These are phyloP conservation scores for Arxiozyma heterogenica DNA, from an alignment of 1,139 yeast species.

Conservation along the genomic window DNA sequence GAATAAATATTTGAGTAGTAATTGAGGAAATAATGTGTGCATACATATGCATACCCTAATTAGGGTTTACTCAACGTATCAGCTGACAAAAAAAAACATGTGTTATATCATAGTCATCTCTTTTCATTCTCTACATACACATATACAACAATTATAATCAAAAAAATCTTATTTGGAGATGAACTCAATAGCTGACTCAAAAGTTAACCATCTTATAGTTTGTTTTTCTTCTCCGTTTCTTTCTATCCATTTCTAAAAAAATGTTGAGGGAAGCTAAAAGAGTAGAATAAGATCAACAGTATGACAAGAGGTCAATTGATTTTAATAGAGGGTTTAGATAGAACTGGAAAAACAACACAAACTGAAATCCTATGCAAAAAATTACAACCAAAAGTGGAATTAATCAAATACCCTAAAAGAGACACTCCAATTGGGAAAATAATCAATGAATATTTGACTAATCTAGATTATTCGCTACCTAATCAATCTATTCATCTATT, in stretches of 20 bases:
- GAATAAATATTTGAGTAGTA: no score
- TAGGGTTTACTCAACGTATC: no score
- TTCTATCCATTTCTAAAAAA: not conserved
- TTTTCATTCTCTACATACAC: no score
- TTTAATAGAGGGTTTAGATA: conserved; percentile 83
- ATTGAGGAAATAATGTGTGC: no score
- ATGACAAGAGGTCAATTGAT: conserved; percentile 60
- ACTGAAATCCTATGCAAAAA: conserved; percentile 40
- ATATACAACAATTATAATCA: no score
- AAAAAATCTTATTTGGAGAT: not conserved
- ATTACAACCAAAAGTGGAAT: conserved; percentile 35
- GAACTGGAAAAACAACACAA: conserved; percentile 94
- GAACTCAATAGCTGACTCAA: not conserved
- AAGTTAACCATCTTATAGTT: not conserved
- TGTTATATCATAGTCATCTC: no score
- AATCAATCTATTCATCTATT: conserved; percentile 80
- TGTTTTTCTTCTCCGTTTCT: not conserved
- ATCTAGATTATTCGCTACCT: conserved; percentile 40
- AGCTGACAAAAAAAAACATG: no score
- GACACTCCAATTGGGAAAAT: conserved; percentile 71
- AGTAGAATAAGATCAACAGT: not conserved
- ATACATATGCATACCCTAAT: no score
- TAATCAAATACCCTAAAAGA: conserved; percentile 80
- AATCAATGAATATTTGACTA: conserved; percentile 64
- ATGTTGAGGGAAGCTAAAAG: not conserved